phyloP scores from a whole-genome alignment of 495 filamentous ascomycete genomes.

The Talaromyces borbonicus region DNA sequence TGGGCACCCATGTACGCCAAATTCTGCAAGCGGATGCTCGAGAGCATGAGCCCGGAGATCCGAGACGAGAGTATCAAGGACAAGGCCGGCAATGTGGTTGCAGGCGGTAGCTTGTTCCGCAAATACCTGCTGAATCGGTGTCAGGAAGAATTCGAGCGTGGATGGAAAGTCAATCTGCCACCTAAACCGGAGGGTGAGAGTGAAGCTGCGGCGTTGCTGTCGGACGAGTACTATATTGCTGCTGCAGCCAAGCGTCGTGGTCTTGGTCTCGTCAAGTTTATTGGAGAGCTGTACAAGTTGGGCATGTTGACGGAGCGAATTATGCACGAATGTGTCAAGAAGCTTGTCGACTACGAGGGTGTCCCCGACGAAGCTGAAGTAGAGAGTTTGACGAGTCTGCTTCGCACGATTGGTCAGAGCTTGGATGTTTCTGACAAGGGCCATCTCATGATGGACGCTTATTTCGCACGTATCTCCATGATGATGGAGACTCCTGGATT shows the following conservation, averaged over 20 bases:
- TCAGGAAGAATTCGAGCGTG: conserved; percentile 97
- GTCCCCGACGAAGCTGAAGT: conserved; percentile 91
- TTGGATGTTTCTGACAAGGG: conserved; percentile 77
- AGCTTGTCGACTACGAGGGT: conserved; percentile 90
- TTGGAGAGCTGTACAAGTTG: conserved; percentile 97
- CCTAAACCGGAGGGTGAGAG: conserved; percentile 67
- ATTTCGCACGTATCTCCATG: conserved; percentile 76
- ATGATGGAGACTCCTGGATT: conserved; percentile 70
- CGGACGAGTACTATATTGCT: conserved; percentile 93
- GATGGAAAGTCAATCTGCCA: conserved; percentile 88
- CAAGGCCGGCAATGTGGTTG: conserved; percentile 75
- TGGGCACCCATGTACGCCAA: conserved; percentile 99
- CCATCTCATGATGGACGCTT: conserved; percentile 76
- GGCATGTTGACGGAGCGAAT: conserved; percentile 97
- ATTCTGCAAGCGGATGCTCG: conserved; percentile 96
- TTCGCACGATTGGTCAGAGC: conserved; percentile 81
- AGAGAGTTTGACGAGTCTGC: conserved; percentile 84
- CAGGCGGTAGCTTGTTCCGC: conserved; percentile 87
- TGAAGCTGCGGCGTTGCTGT: conserved; percentile 71
- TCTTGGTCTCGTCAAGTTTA: conserved; percentile 97
- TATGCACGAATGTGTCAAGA: conserved; percentile 98
- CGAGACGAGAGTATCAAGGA: conserved; percentile 89
- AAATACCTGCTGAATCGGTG: conserved; percentile 98
- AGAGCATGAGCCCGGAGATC: conserved; percentile 90
- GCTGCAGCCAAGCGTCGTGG: conserved; percentile 95